Evolutionary conservation across 2,329 filamentous ascomycete species (phyloP).

Genomic region (Cladosporium sp.): DNA sequence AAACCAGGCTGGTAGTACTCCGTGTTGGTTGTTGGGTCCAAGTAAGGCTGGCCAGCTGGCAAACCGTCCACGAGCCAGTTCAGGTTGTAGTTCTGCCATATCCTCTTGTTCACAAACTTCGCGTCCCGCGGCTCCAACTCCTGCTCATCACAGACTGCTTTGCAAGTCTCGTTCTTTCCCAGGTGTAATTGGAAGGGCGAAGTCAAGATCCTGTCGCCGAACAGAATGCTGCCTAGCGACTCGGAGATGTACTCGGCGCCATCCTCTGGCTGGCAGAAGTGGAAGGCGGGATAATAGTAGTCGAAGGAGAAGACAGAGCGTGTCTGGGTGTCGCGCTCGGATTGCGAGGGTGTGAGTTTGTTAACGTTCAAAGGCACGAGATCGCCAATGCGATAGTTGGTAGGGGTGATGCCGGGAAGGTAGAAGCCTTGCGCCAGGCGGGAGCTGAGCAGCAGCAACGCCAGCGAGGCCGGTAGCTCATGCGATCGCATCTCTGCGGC

Average conservation of each 20-base stretch:
- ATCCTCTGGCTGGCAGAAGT: constrained; percentile 79
- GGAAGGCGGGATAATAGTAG: constrained; percentile 87
- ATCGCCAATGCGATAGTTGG: constrained; percentile 81
- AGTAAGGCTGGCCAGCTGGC: constrained; percentile 81
- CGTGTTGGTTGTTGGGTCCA: constrained; percentile 73
- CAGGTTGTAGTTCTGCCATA: constrained; percentile 82
- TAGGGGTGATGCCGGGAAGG: constrained; percentile 91
- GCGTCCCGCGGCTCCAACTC: constrained; percentile 68
- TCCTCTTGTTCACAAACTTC: constrained; percentile 79
- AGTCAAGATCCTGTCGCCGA: constrained; percentile 96
- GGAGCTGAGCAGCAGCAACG: constrained; percentile 12
- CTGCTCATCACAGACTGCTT: constrained; percentile 69
- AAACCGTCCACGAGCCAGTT: constrained; percentile 97
- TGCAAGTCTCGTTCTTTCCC: constrained; percentile 84
- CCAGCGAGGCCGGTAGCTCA: constrained; percentile 10
- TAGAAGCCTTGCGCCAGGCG: constrained; percentile 64
- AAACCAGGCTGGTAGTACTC: constrained; percentile 93
- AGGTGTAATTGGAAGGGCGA: constrained; percentile 90
- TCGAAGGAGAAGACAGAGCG: constrained; percentile 95
- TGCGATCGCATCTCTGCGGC: constrained; percentile 18
- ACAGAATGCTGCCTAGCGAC: constrained; percentile 92
- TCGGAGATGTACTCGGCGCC: constrained; percentile 81
- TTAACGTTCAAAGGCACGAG: constrained; percentile 89
- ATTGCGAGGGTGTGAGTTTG: constrained; percentile 81
- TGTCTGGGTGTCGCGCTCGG: constrained; percentile 73